These are phyloP conservation scores for Phyllosticta paracitricarpa DNA, from an alignment of 2,329 filamentous ascomycete genomes.

Conservation along the genomic window DNA sequence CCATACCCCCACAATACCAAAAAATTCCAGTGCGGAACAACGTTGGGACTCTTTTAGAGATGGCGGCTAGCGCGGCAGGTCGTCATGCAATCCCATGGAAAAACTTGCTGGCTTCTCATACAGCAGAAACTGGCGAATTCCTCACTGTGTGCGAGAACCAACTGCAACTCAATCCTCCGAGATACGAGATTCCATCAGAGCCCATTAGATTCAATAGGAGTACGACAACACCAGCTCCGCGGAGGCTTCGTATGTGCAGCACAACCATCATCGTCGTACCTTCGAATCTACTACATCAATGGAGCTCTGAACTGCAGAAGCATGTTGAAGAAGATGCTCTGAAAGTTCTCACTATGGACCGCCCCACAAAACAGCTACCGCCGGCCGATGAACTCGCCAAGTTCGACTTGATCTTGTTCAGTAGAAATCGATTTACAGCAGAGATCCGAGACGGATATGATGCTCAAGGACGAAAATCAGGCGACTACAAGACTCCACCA, in stretches of 20 bases:
- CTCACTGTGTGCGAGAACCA: constrained; percentile 16
- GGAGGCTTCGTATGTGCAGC: constrained; percentile 53
- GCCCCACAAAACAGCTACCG: constrained; percentile 45
- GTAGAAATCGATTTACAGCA: constrained; percentile 60
- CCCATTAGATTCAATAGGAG: constrained; percentile 33
- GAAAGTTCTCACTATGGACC: constrained; percentile 53
- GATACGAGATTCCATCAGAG: constrained; percentile 33
- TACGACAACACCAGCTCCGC: constrained; percentile 29
- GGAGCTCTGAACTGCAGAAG: constrained; percentile 69
- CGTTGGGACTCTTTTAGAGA: constrained; percentile 59
- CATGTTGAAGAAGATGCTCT: constrained; percentile 56
- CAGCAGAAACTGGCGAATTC: constrained; percentile 39
- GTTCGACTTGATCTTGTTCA: constrained; percentile 72
- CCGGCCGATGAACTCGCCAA: constrained; percentile 46
- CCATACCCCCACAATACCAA: constrained; percentile 53
- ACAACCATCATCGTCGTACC: constrained; percentile 73
- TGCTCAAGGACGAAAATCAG: constrained; percentile 29
- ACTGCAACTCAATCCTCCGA: constrained; percentile 24
- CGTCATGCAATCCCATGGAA: constrained; percentile 62
- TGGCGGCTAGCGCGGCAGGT: constrained; percentile 63
- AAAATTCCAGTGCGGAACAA: constrained; percentile 32
- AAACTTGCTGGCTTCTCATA: constrained; percentile 47
- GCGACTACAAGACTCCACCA: neutral
- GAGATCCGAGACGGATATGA: constrained; percentile 48
- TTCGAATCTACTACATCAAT: constrained; percentile 73